Evolutionary conservation across 352 stramenopile genomes (phyloP).

Genomic region (Globisporangium paroecandrum): DNA sequence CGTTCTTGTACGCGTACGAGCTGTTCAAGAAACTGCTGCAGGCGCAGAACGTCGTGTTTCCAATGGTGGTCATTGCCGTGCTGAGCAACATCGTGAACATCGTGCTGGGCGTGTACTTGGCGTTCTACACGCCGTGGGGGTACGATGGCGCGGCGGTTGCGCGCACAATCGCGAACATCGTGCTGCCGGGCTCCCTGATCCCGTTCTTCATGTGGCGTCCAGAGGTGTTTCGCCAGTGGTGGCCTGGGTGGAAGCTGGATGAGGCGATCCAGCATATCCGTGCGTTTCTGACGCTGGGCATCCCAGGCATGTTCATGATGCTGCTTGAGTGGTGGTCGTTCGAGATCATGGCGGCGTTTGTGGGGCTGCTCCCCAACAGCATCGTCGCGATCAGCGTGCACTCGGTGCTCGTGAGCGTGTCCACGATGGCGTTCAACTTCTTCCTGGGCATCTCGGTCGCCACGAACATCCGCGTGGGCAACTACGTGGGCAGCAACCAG

Average conservation of each 20-base stretch:
- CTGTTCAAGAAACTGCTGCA: constrained; percentile 83
- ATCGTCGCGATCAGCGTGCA: constrained; percentile 72
- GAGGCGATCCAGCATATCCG: constrained; percentile 47
- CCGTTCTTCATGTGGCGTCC: constrained; percentile 64
- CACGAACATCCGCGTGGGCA: constrained; percentile 77
- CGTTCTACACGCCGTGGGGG: constrained; percentile 72
- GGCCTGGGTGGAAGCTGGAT: constrained; percentile 60
- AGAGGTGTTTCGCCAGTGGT: constrained; percentile 43
- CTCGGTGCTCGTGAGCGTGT: constrained; percentile 63
- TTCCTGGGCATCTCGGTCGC: constrained; percentile 81
- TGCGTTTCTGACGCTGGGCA: constrained; percentile 63
- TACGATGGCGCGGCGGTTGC: constrained; percentile 82
- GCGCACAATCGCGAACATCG: constrained; percentile 50
- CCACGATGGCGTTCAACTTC: constrained; percentile 68
- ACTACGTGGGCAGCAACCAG: constrained; percentile 76
- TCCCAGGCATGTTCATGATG: constrained; percentile 76
- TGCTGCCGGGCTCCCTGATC: constrained; percentile 52
- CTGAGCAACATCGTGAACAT: constrained; percentile 80
- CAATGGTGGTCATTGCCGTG: constrained; percentile 80
- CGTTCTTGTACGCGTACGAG: constrained; percentile 84
- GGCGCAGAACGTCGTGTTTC: constrained; percentile 81
- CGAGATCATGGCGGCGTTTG: constrained; percentile 73
- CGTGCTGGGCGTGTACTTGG: constrained; percentile 65
- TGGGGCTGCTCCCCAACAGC: constrained; percentile 55
- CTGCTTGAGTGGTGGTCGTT: constrained; percentile 78